Percentiles rank a stretch among this genome's conserved stretches.
phyloP scores from a whole-genome alignment of 495 filamentous ascomycete genomes.

The Aspergillus conjunctus region DNA sequence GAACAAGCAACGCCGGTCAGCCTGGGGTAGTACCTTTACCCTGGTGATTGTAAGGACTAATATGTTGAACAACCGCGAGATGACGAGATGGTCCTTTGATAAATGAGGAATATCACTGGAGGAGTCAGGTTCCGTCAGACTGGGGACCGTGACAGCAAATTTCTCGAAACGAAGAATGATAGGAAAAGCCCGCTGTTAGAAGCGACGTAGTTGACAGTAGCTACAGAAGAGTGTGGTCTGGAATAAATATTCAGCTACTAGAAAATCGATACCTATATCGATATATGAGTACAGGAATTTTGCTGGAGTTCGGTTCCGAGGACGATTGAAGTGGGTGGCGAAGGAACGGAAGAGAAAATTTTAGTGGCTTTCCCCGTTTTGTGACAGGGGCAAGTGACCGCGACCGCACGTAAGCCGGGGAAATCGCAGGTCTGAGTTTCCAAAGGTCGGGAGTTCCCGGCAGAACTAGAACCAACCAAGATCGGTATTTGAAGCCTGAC shows the following conservation, averaged over 20 bases:
- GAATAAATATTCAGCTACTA: neutral
- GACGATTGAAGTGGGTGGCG: conserved; percentile 24
- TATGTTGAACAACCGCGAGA: neutral
- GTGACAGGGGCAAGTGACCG: neutral
- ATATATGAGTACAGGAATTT: conserved; percentile 1
- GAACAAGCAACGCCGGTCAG: neutral
- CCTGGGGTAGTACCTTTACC: neutral
- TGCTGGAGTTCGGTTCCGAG: conserved; percentile 6
- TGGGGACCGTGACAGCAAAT: neutral
- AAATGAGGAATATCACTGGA: neutral
- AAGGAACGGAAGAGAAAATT: conserved; percentile 22
- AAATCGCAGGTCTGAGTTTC: conserved; percentile 1
- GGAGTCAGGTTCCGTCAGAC: neutral
- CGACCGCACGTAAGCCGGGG: conserved; percentile 5
- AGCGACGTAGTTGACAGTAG: neutral
- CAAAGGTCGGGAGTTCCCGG: conserved; percentile 28
- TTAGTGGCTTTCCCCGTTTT: conserved; percentile 15
- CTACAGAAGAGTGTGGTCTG: neutral
- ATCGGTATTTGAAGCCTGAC: too few species aligned
- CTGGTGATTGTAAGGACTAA: neutral
- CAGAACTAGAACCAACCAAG: conserved; percentile 13
- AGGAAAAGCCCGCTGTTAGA: neutral
- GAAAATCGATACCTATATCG: neutral
- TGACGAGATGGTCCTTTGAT: neutral
- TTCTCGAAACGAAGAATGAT: neutral